Percentiles rank a stretch among this genome's conserved stretches.
phyloP scores from a whole-genome alignment of 2,329 filamentous ascomycete genomes.

The Thelonectria olida region DNA sequence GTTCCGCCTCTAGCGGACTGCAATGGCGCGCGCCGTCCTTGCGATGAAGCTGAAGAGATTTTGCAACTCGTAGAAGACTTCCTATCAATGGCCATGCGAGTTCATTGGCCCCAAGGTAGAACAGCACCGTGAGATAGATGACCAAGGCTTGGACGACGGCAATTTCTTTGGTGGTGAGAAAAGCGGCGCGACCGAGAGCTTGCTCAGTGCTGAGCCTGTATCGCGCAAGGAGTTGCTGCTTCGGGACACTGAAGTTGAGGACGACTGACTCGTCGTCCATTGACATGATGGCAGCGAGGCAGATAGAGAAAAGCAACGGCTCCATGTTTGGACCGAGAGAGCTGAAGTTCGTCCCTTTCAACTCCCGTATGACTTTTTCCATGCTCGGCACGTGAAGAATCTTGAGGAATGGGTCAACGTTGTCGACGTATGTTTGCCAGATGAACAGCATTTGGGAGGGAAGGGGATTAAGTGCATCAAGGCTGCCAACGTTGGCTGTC shows the following conservation, averaged over 20 bases:
- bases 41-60: constrained; percentile 29
- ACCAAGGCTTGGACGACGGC: constrained; percentile 38
- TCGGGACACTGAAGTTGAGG: constrained; percentile 29
- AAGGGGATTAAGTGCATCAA: constrained; percentile 34
- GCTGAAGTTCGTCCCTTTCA: constrained; percentile 31
- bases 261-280: constrained; percentile 32
- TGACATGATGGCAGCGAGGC: constrained; percentile 38
- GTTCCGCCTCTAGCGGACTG: constrained; percentile 27
- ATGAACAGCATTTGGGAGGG: constrained; percentile 42
- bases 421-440: constrained; percentile 42
- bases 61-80: constrained; percentile 36
- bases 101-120: constrained; percentile 30
- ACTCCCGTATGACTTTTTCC: constrained; percentile 24
- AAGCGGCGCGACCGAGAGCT: constrained; percentile 34
- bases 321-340: constrained; percentile 26
- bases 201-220: constrained; percentile 37
- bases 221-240: constrained; percentile 24
- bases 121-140: constrained; percentile 38
- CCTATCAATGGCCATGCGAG: constrained; percentile 39
- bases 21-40: neutral
- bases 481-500: constrained; percentile 11
- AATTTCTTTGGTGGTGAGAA: constrained; percentile 34
- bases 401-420: constrained; percentile 45
- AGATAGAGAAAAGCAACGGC: constrained; percentile 40
- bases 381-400: constrained; percentile 37